Evolutionary conservation across 2,329 filamentous ascomycete genomes (phyloP).

Genomic region (Claviceps spartinae): DNA sequence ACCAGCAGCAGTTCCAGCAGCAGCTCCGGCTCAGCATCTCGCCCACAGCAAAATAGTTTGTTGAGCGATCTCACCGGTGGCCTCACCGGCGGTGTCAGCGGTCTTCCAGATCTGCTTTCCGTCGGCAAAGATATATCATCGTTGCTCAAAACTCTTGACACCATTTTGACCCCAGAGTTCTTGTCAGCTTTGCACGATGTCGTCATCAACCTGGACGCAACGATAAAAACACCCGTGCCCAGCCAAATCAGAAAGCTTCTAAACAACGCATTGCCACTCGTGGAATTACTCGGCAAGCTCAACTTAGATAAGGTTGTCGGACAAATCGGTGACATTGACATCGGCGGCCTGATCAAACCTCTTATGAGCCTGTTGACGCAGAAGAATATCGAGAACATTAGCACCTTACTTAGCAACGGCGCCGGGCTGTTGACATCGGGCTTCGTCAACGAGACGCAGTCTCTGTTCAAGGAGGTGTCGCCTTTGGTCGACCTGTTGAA

Average conservation of each 20-base stretch:
- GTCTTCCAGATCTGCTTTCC: slow-evolving; percentile 12
- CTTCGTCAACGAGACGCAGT: slow-evolving; percentile 20
- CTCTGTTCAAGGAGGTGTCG: slow-evolving; percentile 21
- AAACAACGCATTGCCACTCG: slow-evolving; percentile 15
- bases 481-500: slow-evolving; percentile 16
- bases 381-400: slow-evolving; percentile 20
- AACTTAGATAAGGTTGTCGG: slow-evolving; percentile 21
- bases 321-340: slow-evolving; percentile 18
- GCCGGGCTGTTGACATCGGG: slow-evolving; percentile 20
- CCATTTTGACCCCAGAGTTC: slow-evolving; percentile 24
- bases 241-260: slow-evolving; percentile 16
- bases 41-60: background rate
- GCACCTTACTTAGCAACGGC: slow-evolving; percentile 23
- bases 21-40: slow-evolving; percentile 1
- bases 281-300: slow-evolving; percentile 18
- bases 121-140: slow-evolving; percentile 15
- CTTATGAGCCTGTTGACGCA: slow-evolving; percentile 18
- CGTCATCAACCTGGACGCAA: slow-evolving; percentile 25
- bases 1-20: background rate
- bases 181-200: slow-evolving; percentile 26
- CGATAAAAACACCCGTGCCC: slow-evolving; percentile 24
- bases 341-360: slow-evolving; percentile 17
- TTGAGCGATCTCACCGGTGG: slow-evolving; percentile 10
- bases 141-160: slow-evolving; percentile 1
- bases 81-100: slow-evolving; percentile 10